Evolutionary conservation across 2,329 filamentous ascomycete genomes (phyloP).

Genomic region (Penicillium sp.): DNA sequence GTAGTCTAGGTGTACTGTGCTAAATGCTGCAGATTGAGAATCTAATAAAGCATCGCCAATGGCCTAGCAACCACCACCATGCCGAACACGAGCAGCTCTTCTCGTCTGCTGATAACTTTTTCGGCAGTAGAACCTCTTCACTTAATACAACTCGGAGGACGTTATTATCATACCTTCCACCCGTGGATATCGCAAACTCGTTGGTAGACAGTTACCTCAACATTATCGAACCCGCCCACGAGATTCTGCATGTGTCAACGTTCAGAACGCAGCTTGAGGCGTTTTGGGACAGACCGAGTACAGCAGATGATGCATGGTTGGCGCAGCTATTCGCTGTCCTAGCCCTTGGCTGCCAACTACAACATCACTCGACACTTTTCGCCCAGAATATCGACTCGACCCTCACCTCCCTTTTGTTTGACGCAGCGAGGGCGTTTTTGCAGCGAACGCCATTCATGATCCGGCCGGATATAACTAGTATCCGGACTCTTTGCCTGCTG

Average conservation of each 20-base stretch:
- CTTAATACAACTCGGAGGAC: neutral
- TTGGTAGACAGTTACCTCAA: neutral
- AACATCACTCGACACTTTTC: neutral
- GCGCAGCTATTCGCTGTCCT: neutral
- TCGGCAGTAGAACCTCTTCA: neutral
- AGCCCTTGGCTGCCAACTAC: neutral
- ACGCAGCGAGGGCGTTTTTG: neutral
- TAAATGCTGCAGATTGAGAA: neutral
- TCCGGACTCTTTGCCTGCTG: neutral
- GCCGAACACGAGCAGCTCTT: neutral
- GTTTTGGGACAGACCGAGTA: neutral
- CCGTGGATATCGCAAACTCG: neutral
- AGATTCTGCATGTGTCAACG: neutral
- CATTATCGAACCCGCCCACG: neutral
- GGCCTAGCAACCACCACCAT: neutral
- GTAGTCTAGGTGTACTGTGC: neutral
- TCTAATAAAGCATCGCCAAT: neutral
- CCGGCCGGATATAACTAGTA: neutral
- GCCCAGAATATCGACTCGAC: neutral
- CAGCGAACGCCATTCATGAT: constrained; percentile 1
- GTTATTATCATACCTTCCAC: neutral
- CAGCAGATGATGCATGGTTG: neutral
- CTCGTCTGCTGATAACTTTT: neutral
- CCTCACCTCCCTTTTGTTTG: neutral
- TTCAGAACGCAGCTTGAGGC: neutral